These are phyloP conservation scores for Metarhizium rileyi DNA, from an alignment of 2,329 filamentous ascomycete species.

Conservation along the genomic window DNA sequence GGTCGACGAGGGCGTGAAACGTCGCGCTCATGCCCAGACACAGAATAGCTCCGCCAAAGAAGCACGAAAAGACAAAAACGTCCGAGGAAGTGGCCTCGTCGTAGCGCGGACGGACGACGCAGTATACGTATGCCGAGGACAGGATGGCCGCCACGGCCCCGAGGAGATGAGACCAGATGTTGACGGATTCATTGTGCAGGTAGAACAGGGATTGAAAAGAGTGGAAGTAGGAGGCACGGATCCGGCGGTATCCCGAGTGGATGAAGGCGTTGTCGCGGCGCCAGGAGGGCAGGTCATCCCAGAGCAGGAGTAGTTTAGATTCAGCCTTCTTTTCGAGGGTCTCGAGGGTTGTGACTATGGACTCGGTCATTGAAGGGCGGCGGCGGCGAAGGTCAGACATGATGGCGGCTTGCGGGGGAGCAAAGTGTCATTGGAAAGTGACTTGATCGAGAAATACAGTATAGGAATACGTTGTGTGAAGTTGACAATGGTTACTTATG, in stretches of 20 bases:
- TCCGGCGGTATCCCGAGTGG: slow-evolving; percentile 41
- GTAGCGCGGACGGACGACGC: slow-evolving; percentile 55
- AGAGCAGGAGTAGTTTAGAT: slow-evolving; percentile 35
- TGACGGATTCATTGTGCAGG: slow-evolving; percentile 53
- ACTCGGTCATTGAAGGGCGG: slow-evolving; percentile 16
- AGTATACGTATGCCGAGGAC: slow-evolving; percentile 43
- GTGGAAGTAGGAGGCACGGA: slow-evolving; percentile 35
- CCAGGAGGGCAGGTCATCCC: slow-evolving; percentile 50
- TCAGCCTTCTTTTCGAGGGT: slow-evolving; percentile 31
- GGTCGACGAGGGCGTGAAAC: slow-evolving; percentile 78
- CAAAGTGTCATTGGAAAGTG: background rate
- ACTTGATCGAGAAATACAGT: too few relatives aligned
- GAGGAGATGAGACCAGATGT: slow-evolving; percentile 54
- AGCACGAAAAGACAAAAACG: slow-evolving; percentile 64
- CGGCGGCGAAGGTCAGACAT: slow-evolving; percentile 16
- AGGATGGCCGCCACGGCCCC: slow-evolving; percentile 52
- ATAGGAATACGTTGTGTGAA: too few relatives aligned
- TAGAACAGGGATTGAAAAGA: slow-evolving; percentile 39
- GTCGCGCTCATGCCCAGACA: slow-evolving; percentile 76
- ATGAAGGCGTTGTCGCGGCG: slow-evolving; percentile 52
- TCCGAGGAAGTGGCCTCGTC: slow-evolving; percentile 51
- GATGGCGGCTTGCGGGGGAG: background rate
- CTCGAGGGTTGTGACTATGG: slow-evolving; percentile 17
- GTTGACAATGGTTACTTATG: background rate
- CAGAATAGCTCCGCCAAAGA: slow-evolving; percentile 63